Percentiles rank a stretch among this genome's conserved stretches.
These are phyloP conservation scores for Bocquillonia castaneifolia DNA, from an alignment of 441 rosid genomes.

Conservation along the genomic window DNA sequence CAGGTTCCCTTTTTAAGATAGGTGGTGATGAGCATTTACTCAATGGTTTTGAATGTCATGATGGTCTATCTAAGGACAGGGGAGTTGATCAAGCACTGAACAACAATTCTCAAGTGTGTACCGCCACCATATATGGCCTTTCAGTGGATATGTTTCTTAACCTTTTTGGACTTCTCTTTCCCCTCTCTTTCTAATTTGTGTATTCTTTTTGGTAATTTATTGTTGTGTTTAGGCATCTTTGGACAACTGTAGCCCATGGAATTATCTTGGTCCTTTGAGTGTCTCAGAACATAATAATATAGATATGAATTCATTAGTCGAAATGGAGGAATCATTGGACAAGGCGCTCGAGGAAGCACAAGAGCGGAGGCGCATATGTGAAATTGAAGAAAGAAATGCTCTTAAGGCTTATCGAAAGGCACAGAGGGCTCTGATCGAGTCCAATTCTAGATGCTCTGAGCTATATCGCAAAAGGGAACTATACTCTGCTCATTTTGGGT, in stretches of 20 bases:
- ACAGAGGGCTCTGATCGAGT: conserved; percentile 81
- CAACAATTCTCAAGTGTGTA: conserved; percentile 44
- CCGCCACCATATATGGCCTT: conserved; percentile 18
- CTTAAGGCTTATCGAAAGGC: conserved; percentile 81
- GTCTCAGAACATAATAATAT: conserved; percentile 34
- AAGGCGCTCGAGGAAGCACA: conserved; percentile 88
- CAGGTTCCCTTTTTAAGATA: conserved; percentile 29
- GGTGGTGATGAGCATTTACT: conserved; percentile 37
- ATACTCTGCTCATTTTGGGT: conserved; percentile 60
- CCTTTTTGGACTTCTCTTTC: conserved; percentile 11
- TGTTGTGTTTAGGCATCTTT: conserved; percentile 41
- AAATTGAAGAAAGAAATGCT: conserved; percentile 92
- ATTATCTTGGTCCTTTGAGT: conserved; percentile 36
- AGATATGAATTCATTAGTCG: conserved; percentile 48
- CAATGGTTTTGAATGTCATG: conserved; percentile 27
- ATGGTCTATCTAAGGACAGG: conserved; percentile 36
- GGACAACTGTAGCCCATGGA: conserved; percentile 40
- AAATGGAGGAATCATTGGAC: conserved; percentile 82
- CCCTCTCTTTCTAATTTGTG: conserved; percentile 3
- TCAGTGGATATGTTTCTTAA: conserved; percentile 14
- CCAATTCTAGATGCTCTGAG: conserved; percentile 72
- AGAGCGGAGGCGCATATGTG: conserved; percentile 58
- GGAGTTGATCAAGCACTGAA: conserved; percentile 28
- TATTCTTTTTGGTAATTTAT: neutral
- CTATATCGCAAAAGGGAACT: conserved; percentile 75